Conservation (phyloP, 2,329 filamentous ascomycete species). For the Epichloe sp. region DNA sequence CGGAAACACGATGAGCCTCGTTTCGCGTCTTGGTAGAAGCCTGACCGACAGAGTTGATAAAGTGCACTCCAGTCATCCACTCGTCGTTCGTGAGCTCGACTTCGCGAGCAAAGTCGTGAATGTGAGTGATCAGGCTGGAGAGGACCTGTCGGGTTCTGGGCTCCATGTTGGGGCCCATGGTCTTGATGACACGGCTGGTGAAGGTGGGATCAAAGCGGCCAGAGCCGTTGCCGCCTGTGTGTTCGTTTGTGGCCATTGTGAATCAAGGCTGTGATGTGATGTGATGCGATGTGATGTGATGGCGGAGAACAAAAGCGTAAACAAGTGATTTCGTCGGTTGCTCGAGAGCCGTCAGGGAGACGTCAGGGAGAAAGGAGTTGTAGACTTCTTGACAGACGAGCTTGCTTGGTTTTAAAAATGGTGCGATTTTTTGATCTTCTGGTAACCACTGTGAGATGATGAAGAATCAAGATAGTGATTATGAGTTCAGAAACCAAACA, state of each 20-base stretch:
- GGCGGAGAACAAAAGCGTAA: background rate
- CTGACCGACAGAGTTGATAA: conserved; percentile 62
- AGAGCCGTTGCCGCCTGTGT: conserved; percentile 12
- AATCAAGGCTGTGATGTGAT: no score
- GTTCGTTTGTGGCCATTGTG: conserved; percentile 10
- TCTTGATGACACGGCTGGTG: conserved; percentile 59
- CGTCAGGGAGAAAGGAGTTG: no score
- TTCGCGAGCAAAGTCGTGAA: conserved; percentile 69
- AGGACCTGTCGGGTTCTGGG: conserved; percentile 53
- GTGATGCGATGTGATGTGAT: background rate
- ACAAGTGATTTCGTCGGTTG: no score
- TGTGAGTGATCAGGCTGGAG: conserved; percentile 50
- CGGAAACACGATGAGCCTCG: conserved; percentile 59
- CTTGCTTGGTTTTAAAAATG: no score
- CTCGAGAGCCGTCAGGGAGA: no score
- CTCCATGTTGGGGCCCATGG: conserved; percentile 56
- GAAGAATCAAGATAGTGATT: no score
- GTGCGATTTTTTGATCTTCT: no score
- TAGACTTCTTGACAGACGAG: no score
- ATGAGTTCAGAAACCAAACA: background rate
- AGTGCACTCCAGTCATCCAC: conserved; percentile 64
- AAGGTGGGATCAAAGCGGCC: conserved; percentile 60
- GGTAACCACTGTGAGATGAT: no score
- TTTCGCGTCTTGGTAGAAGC: conserved; percentile 56
- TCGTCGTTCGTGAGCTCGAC: conserved; percentile 65